Conservation (phyloP, 495 filamentous ascomycete genomes). For the Xylaria grammica region DNA sequence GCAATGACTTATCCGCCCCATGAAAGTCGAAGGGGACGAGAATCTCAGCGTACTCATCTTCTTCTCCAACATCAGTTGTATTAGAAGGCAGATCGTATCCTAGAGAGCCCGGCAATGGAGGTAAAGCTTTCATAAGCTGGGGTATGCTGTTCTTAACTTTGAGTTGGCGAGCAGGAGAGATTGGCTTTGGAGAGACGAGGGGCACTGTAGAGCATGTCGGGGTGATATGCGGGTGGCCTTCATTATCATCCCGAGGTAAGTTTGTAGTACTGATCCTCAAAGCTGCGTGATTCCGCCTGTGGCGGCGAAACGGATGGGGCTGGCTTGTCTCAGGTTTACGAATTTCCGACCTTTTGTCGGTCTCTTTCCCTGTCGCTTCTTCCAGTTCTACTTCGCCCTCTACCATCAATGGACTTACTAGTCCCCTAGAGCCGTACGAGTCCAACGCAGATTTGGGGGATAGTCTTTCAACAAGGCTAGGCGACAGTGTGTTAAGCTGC, state of each 20-base stretch:
- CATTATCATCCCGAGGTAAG: slow-evolving; percentile 33
- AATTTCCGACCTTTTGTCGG: not conserved
- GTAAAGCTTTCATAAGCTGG: slow-evolving; percentile 56
- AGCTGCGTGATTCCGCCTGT: slow-evolving; percentile 34
- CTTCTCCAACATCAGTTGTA: slow-evolving; percentile 28
- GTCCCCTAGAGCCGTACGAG: not conserved
- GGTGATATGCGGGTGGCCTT: slow-evolving; percentile 32
- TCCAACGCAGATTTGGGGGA: not conserved
- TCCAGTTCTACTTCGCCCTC: not conserved
- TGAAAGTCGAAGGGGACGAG: slow-evolving; percentile 31
- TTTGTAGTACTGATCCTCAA: slow-evolving; percentile 35
- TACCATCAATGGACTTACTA: not conserved
- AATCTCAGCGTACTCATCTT: slow-evolving; percentile 32
- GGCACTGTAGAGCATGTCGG: slow-evolving; percentile 36
- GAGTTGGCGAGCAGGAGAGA: slow-evolving; percentile 51
- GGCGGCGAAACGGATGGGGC: slow-evolving; percentile 27
- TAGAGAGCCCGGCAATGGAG: slow-evolving; percentile 45
- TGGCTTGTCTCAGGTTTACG: slow-evolving; percentile 1
- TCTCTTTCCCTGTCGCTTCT: not conserved
- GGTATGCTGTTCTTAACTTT: slow-evolving; percentile 56
- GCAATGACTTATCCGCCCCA: not conserved
- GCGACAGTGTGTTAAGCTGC: not conserved
- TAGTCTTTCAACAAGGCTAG: not conserved
- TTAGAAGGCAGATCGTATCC: slow-evolving; percentile 29
- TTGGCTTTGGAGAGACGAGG: slow-evolving; percentile 51